These are phyloP conservation scores for Pterocarpus santalinus DNA, from an alignment of 306 rosid species.

Conservation along the genomic window DNA sequence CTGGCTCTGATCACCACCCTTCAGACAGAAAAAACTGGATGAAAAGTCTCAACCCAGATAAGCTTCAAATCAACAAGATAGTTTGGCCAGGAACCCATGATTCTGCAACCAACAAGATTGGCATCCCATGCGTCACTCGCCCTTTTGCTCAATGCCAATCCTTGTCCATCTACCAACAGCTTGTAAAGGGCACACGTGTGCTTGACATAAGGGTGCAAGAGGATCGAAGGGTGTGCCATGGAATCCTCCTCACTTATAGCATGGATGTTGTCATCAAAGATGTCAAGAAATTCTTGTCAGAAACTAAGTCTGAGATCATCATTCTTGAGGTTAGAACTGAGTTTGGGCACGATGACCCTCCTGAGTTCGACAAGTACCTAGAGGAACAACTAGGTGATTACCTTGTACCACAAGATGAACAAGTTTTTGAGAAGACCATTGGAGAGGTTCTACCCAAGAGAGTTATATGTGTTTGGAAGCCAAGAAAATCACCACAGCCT, in stretches of 20 bases:
- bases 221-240: constrained; percentile 79
- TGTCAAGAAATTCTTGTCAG: constrained; percentile 72
- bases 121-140: constrained; percentile 75
- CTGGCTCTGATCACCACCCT: constrained; percentile 67
- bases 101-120: constrained; percentile 88
- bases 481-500: constrained; percentile 69
- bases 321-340: constrained; percentile 89
- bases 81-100: constrained; percentile 98
- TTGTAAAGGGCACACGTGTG: constrained; percentile 67
- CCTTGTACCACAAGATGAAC: constrained; percentile 72
- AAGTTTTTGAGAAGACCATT: constrained; percentile 68
- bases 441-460: constrained; percentile 76
- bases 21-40: constrained; percentile 84
- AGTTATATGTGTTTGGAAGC: constrained; percentile 90
- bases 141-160: constrained; percentile 95
- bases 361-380: constrained; percentile 74
- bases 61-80: constrained; percentile 60
- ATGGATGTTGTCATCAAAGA: constrained; percentile 76
- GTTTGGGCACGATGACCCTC: constrained; percentile 84
- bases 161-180: constrained; percentile 79
- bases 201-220: constrained; percentile 81
- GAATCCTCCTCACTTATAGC: constrained; percentile 73
- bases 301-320: constrained; percentile 75
- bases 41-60: constrained; percentile 68
- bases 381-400: constrained; percentile 74